Evolutionary conservation across 495 filamentous ascomycete genomes (phyloP).

Genomic region (Choiromyces venosus): DNA sequence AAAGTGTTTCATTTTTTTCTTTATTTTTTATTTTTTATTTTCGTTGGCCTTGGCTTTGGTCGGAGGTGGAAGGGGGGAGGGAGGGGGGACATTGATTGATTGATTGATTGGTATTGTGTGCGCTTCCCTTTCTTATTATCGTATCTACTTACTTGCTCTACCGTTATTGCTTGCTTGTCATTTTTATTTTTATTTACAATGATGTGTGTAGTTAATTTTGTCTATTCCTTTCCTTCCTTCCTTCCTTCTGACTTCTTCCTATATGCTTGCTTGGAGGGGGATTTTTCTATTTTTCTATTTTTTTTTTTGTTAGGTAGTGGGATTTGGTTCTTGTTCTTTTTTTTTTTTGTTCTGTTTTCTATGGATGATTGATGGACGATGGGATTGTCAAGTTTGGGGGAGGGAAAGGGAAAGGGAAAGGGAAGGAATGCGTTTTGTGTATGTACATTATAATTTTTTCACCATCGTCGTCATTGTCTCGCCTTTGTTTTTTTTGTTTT

Average conservation of each 20-base stretch:
- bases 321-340: not conserved
- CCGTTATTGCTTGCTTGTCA: no score
- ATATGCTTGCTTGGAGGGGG: not conserved
- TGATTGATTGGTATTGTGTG: not conserved
- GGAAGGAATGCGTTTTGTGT: not conserved
- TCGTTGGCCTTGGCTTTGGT: not conserved
- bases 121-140: not conserved
- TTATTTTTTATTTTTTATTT: not conserved
- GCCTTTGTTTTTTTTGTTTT: no score
- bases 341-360: not conserved
- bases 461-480: no score
- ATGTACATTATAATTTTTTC: conserved; percentile 3
- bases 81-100: conserved; percentile 1
- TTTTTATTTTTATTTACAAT: not conserved
- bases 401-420: not conserved
- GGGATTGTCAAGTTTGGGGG: not conserved
- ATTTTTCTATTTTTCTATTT: not conserved
- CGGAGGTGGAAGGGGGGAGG: not conserved
- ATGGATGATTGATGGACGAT: conserved; percentile 2
- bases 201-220: conserved; percentile 3
- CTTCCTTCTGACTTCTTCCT: not conserved
- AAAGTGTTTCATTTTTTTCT: conserved; percentile 11
- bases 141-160: not conserved
- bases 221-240: not conserved
- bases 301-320: not conserved